Base-by-base conservation (phyloP, 2,329 filamentous ascomycete genomes). In the Fusarium anthophilum region DNA sequence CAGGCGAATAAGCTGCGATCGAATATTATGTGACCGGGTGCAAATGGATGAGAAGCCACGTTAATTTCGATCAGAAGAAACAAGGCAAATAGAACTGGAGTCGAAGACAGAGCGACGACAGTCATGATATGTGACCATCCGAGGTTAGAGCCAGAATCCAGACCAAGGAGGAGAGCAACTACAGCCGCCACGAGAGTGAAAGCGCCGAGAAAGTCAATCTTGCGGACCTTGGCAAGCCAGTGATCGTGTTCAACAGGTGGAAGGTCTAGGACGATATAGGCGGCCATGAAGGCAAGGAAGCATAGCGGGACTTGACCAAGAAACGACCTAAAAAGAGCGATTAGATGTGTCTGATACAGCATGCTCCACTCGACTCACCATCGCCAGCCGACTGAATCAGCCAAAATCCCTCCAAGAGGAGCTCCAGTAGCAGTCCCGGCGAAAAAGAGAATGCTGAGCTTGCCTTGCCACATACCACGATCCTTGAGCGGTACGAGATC, bases 161-260 rank as follows among this genome's bases (percentile, higher is more conserved):
- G 86, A 17, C 92, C 92, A 26, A 93, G 81, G 3, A 94, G 86
- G 35, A 95, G 85, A 4, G 88, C 84, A 62, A 92, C 86, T 38
- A 94, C 90, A 9, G 93, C 92, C 5, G 86, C 77, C 32, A 94
- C 87, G 22, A 96, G 88, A 24, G 90, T 85, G 35, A 89, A 81
- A 5, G 93, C 93, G 12, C 94, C 93, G 2, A 92, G 82, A 76
- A 95, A 94, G 80, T 96, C 94, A 74, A 96, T 88, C 38, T 90
- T 89, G 24, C 84, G 82, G 18, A 95, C 81, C 78, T 94, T 94
- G 41, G 86, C 80, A 71, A 86, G 87, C 91, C 91, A 93, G 80
- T 92, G 87, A 63, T 89, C 84, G 44, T 91, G 88, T 12, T 83
- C 82, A 63, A 84, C 83, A 3, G 92, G 91, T 3, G 92, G 92